A percentile compares a stretch with the other conserved stretches of the same genome.
These are phyloP conservation scores for Hypoxylon sp. DNA, from an alignment of 2,329 filamentous ascomycete species.

Conservation along the genomic window DNA sequence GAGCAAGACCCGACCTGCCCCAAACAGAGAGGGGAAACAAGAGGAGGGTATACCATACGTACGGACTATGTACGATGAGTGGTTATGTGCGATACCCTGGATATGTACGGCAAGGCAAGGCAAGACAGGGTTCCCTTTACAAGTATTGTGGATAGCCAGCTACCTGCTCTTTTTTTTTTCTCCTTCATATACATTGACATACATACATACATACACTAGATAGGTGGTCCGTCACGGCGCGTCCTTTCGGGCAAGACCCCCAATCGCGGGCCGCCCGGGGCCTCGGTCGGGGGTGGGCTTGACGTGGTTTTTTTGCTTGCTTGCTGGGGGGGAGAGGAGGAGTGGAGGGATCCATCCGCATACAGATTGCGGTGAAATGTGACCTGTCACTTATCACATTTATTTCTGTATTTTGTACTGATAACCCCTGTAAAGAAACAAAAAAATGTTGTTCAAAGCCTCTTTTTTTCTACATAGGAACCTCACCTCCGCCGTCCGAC, in stretches of 20 bases:
- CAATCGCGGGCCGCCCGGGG: slow-evolving; percentile 34
- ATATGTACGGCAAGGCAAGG: slow-evolving; percentile 29
- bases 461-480: too few species aligned
- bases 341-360: background rate
- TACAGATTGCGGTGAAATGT: slow-evolving; percentile 21
- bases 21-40: too few species aligned
- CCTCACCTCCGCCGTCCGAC: too few species aligned
- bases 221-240: slow-evolving; percentile 31
- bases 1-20: too few species aligned
- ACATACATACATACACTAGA: too few species aligned
- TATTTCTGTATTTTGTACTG: slow-evolving; percentile 9
- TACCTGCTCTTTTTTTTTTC: too few species aligned
- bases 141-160: too few species aligned
- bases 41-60: background rate
- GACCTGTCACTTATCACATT: slow-evolving; percentile 32
- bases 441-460: too few species aligned
- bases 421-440: too few species aligned
- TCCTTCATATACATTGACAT: too few species aligned
- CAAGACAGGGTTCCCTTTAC: slow-evolving; percentile 13
- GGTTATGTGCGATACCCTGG: slow-evolving; percentile 25
- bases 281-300: slow-evolving; percentile 26
- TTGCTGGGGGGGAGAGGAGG: background rate
- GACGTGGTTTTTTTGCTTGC: slow-evolving; percentile 19
- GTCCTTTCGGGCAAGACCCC: slow-evolving; percentile 36
- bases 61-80: slow-evolving; percentile 8